Evolutionary conservation across 495 filamentous ascomycete genomes (phyloP).

Genomic region (Aspergillus olivimuriae): DNA sequence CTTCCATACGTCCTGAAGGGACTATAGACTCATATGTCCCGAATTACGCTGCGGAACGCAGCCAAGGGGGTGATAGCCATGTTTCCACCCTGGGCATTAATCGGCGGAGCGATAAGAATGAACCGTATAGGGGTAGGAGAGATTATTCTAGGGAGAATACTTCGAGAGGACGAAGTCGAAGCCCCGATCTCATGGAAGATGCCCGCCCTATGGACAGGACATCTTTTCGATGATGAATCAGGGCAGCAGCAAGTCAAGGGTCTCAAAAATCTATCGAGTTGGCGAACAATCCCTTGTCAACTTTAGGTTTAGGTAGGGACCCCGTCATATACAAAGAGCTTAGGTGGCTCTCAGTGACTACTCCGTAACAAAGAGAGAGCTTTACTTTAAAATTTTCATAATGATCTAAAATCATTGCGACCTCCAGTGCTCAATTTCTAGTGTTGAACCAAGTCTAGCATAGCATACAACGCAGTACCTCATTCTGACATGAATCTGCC

Average conservation of each 20-base stretch:
- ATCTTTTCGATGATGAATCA: constrained; percentile 10
- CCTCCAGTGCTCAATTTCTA: no score
- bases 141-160: constrained; percentile 28
- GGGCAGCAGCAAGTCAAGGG: background rate
- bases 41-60: constrained; percentile 23
- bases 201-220: constrained; percentile 10
- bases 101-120: constrained; percentile 15
- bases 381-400: no score
- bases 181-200: constrained; percentile 26
- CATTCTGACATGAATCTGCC: no score
- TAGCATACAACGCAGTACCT: no score
- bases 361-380: no score
- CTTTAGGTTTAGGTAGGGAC: no score
- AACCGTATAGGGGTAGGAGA: constrained; percentile 14
- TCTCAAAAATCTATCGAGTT: no score
- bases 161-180: constrained; percentile 35
- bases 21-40: constrained; percentile 38
- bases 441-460: no score
- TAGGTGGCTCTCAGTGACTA: no score
- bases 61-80: constrained; percentile 4
- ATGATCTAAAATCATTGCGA: no score
- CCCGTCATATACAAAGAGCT: no score
- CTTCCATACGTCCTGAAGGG: constrained; percentile 20
- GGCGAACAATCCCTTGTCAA: no score
- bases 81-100: constrained; percentile 14